phyloP scores from a whole-genome alignment of 169 alveolate species.

The Plasmodium gaboni region DNA sequence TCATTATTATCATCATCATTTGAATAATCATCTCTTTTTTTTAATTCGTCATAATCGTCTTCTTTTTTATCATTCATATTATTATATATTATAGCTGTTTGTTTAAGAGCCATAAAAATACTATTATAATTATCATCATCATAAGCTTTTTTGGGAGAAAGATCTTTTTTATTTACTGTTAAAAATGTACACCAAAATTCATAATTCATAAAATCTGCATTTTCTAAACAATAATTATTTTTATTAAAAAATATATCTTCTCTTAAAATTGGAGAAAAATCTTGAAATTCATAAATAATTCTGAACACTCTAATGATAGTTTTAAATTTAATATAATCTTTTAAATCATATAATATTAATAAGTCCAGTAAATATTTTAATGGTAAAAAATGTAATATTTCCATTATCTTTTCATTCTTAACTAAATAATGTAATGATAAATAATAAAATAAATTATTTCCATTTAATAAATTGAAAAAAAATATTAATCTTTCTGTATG shows the following conservation, averaged over 20 bases:
- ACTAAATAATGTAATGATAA: constrained; percentile 62
- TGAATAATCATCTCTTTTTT: not conserved
- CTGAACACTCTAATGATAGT: constrained; percentile 35
- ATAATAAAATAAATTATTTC: constrained; percentile 55
- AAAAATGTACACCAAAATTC: constrained; percentile 57
- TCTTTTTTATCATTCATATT: not conserved
- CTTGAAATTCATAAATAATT: constrained; percentile 71
- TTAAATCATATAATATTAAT: constrained; percentile 56
- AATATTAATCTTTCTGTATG: constrained; percentile 54
- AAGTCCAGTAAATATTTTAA: constrained; percentile 58
- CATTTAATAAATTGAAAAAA: constrained; percentile 64
- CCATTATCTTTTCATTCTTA: constrained; percentile 59
- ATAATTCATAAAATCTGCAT: constrained; percentile 66
- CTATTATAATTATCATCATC: constrained; percentile 9
- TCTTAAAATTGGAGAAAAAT: constrained; percentile 33
- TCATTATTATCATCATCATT: not conserved
- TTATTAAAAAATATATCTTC: constrained; percentile 33
- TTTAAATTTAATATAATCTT: constrained; percentile 64
- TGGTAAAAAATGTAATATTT: constrained; percentile 47
- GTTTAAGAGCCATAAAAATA: constrained; percentile 5
- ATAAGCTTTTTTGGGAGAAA: not conserved
- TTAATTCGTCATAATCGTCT: not conserved
- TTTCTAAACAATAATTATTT: constrained; percentile 31
- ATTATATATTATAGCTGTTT: not conserved
- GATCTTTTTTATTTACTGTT: constrained; percentile 3